Base-by-base conservation (phyloP, 2,329 filamentous ascomycete species). In the Trichoderma lentiforme region DNA sequence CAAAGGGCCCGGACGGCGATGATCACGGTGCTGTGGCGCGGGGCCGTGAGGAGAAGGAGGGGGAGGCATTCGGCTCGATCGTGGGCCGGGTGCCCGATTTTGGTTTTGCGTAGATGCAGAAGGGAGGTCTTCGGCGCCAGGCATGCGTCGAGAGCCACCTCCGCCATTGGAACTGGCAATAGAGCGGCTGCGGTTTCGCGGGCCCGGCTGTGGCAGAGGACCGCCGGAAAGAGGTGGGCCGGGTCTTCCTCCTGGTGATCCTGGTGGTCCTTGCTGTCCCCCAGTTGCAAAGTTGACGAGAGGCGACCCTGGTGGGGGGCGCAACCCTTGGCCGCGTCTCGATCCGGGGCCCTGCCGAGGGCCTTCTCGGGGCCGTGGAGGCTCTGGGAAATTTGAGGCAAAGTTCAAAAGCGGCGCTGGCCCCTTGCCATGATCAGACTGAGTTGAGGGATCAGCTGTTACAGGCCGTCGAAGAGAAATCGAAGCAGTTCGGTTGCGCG, bases 331-430 rank as follows among this genome's bases (percentile, higher is more conserved):
- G 4, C 88, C 89, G 72, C 63, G 63, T 30, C 69, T 71, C 11
- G 68, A 57, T 14, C 56, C 61, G 4, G 72, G 68, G 6, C 61
- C 57, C 14, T 71, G 64, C 15, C 63, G 63, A 24, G 58, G 60
- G 21, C 86, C 84, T 63, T 87, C 86, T 61, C 83, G 84, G 68
- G 83, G 80, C 77, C 86, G 86, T 79, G 91, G 85, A 21, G 90
- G 90, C 73, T 92, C 90, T 64, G 86, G 84, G 77, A 91, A 92
- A 63, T 85, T 84, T 0, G 89, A 77, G 43, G 89, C 78, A 63
- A 94, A 84, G 76, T 93, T 92, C 34, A 94, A 81, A 6, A 94
- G 84, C 1, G 92, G 91, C 73, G 89, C 66, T 3, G 72, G 89
- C 3, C 85, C 84, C 76, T 77, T 79, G 12, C 81, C 76, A 11